Evolutionary conservation across 345 rosid species (phyloP), one percentile per base, ranked within the genome.

Genomic region (Eucalyptus melliodora): DNA sequence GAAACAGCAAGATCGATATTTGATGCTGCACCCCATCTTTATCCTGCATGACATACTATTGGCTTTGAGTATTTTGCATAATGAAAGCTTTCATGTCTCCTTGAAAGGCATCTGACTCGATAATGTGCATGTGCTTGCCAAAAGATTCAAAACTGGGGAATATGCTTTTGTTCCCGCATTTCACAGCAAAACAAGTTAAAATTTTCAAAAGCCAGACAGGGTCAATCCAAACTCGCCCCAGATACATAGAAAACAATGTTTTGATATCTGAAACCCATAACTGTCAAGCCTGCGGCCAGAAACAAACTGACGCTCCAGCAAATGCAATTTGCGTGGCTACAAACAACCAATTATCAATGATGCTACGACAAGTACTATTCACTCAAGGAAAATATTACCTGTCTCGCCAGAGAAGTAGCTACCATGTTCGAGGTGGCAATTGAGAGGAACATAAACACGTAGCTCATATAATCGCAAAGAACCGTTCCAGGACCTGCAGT

Each of bases 21-120:
- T 97, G 98, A 92, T 97, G 98, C 80, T 97, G 99, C 89, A 95
- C 98, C 91, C 94, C 96, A 14, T 93, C 90, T 93, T 93, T 96
- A 92, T 95, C 97, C 99, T 98, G 95, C 95, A 91, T 21, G 83
- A 83, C 47, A 23, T 37, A 19, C 27, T 77, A 77, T 37, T 16
- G 83, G 15, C 47, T 37, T 37, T 77, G 83, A 77, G 83, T 77
- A 77, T 77, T 77, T 37, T 77, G 27, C 45, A 21, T 77, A 37
- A 77, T 10, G 83, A 77, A 77, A 77, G 27, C 83, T 37, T 34
- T 37, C 45, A 72, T 6, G 83, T 72, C 83, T 72, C 44, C 45
- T 37, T 21, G 27, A 72, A 37, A 37, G 83, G 27, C 83, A 72
- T 72, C 83, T 40, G 40, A 72, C 45, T 5, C 5, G 15, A 40